These are phyloP conservation scores for Iberis pinnata DNA, from an alignment of 345 rosid genomes.

Conservation along the genomic window DNA sequence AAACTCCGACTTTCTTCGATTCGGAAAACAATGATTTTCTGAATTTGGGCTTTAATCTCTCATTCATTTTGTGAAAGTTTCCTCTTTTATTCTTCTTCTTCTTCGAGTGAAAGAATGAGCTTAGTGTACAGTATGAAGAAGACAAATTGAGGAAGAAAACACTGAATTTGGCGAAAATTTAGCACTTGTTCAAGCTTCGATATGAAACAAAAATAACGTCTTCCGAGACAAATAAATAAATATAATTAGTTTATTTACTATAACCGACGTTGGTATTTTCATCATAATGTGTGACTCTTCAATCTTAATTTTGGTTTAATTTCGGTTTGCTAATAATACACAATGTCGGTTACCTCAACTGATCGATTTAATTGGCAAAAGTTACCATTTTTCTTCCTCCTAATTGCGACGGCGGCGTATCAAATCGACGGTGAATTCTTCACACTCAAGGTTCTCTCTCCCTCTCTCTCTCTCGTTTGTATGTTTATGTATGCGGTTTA, in stretches of 20 bases:
- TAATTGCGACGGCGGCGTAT: neutral
- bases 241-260: too few species aligned
- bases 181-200: neutral
- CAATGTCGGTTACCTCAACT: neutral
- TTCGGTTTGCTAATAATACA: neutral
- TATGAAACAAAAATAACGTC: neutral
- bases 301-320: neutral
- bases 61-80: conserved; percentile 1
- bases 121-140: neutral
- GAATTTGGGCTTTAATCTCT: conserved; percentile 13
- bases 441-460: neutral
- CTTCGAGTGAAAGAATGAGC: neutral
- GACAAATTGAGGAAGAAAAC: neutral
- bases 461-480: neutral
- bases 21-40: conserved; percentile 34
- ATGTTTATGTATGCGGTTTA: too few species aligned
- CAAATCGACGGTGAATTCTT: neutral
- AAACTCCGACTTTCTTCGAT: conserved; percentile 38
- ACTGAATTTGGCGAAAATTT: neutral
- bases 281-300: neutral
- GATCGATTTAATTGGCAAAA: neutral
- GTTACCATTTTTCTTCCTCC: neutral
- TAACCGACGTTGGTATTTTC: neutral
- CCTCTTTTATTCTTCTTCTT: neutral
- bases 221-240: neutral